Conservation (phyloP, 2,329 filamentous ascomycete genomes). For the Claviceps sp. region DNA sequence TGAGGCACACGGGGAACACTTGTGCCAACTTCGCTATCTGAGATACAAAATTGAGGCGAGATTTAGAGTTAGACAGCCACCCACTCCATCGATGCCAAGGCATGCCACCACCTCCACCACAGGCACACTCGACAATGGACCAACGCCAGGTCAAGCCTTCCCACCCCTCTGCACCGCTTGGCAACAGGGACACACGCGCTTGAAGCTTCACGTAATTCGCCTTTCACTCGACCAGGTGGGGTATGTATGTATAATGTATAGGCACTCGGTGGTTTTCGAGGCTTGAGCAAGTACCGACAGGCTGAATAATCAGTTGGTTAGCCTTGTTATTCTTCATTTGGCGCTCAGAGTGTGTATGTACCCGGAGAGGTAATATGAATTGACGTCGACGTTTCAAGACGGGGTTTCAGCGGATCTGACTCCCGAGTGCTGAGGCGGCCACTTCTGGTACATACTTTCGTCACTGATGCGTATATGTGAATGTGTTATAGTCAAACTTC, state of each 20-base stretch:
- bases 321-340: not conserved
- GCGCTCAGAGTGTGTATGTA: not conserved
- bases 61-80: no score
- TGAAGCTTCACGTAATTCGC: not conserved
- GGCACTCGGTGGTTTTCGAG: no score
- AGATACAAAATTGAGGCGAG: no score
- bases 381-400: not conserved
- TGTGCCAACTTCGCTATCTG: no score
- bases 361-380: not conserved
- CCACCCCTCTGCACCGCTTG: not conserved
- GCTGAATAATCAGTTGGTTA: no score
- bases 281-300: no score
- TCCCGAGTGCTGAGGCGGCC: not conserved
- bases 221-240: no score
- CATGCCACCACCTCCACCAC: no score
- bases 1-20: no score
- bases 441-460: not conserved
- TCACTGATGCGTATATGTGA: not conserved
- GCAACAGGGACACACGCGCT: not conserved
- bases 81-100: no score
- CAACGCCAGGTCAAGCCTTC: not conserved
- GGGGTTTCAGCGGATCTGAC: not conserved
- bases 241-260: no score
- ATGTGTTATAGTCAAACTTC: not conserved
- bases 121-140: not conserved